Base-by-base conservation (phyloP, 78 protist genomes). In the Polysphondylium violaceum region DNA sequence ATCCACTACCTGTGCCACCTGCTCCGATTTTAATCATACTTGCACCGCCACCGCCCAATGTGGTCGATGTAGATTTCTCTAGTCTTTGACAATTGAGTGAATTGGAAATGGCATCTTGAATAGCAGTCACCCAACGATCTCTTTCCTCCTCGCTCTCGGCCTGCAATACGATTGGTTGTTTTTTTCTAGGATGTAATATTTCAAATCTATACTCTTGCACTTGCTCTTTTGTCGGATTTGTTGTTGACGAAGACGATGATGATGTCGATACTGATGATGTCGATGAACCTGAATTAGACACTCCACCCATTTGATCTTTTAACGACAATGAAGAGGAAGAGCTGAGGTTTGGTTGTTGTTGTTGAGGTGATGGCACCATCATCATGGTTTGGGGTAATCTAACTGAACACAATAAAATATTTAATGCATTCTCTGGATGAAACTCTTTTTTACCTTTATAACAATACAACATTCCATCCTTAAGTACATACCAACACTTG, bases 401-500 rank as follows among this genome's bases (percentile, higher is more conserved):
- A 31, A 87, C 87, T 9, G 87, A 87, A 47, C 87, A 87, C 29
- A 87, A 56, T 41, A 87, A 61, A 31, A 87, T 87, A 68, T 87
- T 76, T 33, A 87, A 60, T 60, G 87, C 93, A 73, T 75, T 87
- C 58, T 87, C 86, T 71, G 87, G 87, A 59, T 76, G 87, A 51
- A 68, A 87, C 29, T 73, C 79, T 76, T 87, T 87, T 43, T 75
- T 75, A 35, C 87, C 87, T 55, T 76, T 87, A 38, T 87, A 87
- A 59, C 87, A 87, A 44, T 44, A 75, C 25, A 87, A 67, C 93
- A 76, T 87, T 14, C 93, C 93, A 87, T 87, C 93, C 27, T 87
- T 87, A 35, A 87, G 31, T n/a, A 87, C 87, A 59, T 68, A 87
- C 88, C 87, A 87, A 60, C 93, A 76, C 43, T 87, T 87, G 31